Evolutionary conservation across 176 grass and related monocot species (phyloP).

Genomic region (Bothriochloa decipiens): DNA sequence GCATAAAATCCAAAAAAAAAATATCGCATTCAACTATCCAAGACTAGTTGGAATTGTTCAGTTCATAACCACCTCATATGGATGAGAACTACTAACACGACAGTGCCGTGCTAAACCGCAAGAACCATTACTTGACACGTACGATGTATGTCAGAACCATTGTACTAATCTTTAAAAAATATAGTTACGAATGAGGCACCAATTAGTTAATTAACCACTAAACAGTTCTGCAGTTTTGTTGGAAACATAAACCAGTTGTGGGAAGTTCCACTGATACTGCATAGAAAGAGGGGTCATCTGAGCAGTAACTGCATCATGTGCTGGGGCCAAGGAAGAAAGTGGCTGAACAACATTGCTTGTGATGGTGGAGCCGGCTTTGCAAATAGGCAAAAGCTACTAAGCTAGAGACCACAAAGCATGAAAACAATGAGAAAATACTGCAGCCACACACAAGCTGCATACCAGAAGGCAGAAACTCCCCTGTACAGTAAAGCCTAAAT

Average conservation of each 20-base stretch:
- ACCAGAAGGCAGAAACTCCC: background rate
- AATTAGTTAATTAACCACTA: background rate
- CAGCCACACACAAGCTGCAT: background rate
- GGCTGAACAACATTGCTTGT: conserved; percentile 6
- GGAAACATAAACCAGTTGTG: background rate
- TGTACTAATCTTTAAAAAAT: background rate
- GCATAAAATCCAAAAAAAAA: background rate
- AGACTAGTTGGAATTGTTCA: background rate
- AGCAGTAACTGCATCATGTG: background rate
- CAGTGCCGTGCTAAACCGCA: background rate
- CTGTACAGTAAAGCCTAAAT: background rate
- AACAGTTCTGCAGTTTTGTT: background rate
- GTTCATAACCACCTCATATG: background rate
- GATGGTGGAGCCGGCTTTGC: background rate
- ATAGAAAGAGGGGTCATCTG: background rate
- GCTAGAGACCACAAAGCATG: background rate
- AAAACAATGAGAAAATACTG: conserved; percentile 7
- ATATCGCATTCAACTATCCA: background rate
- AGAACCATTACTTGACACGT: background rate
- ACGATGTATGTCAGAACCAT: background rate
- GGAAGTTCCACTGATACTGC: background rate
- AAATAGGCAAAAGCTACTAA: background rate
- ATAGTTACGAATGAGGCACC: background rate
- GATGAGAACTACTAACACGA: conserved; percentile 9
- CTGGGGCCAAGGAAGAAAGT: conserved; percentile 14